Evolutionary conservation across 257 asterid species (phyloP).

Genomic region (Plectranthus barbatus): DNA sequence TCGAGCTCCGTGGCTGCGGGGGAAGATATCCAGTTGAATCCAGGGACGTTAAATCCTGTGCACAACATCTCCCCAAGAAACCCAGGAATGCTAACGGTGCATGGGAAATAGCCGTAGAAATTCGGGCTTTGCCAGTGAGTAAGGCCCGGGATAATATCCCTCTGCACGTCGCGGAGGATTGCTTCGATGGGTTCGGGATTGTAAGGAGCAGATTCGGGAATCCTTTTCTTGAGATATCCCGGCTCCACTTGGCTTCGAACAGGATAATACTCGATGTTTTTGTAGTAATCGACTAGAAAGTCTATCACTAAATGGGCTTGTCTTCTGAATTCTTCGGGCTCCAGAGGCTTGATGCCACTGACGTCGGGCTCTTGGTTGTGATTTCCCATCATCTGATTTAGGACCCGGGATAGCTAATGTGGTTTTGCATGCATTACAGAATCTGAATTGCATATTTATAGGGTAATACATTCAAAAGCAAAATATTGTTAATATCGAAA

Average conservation of each 20-base stretch:
- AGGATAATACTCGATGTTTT: conserved; percentile 40
- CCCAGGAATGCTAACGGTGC: conserved; percentile 46
- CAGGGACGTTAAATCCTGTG: conserved; percentile 50
- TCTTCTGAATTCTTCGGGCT: conserved; percentile 43
- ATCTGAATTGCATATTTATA: no score
- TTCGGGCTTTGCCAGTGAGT: conserved; percentile 73
- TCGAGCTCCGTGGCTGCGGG: conserved; percentile 71
- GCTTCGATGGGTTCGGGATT: conserved; percentile 42
- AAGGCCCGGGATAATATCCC: conserved; percentile 52
- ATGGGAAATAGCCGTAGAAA: conserved; percentile 50
- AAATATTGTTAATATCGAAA: no score
- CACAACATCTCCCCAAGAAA: conserved; percentile 56
- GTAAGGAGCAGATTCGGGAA: conserved; percentile 36
- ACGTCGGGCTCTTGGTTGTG: not conserved
- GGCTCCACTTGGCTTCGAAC: conserved; percentile 65
- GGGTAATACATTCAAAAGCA: no score
- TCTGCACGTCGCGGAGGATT: conserved; percentile 40
- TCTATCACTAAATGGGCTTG: conserved; percentile 45
- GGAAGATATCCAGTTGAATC: conserved; percentile 63
- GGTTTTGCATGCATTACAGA: no score
- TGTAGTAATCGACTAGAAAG: conserved; percentile 49
- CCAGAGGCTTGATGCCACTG: conserved; percentile 31
- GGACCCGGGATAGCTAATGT: no score
- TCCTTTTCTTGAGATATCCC: conserved; percentile 38
- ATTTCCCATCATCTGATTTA: no score